Evolutionary conservation across 73 alveolate species (phyloP), one percentile per base, ranked within the genome.

Genomic region (Blepharisma stoltei): DNA sequence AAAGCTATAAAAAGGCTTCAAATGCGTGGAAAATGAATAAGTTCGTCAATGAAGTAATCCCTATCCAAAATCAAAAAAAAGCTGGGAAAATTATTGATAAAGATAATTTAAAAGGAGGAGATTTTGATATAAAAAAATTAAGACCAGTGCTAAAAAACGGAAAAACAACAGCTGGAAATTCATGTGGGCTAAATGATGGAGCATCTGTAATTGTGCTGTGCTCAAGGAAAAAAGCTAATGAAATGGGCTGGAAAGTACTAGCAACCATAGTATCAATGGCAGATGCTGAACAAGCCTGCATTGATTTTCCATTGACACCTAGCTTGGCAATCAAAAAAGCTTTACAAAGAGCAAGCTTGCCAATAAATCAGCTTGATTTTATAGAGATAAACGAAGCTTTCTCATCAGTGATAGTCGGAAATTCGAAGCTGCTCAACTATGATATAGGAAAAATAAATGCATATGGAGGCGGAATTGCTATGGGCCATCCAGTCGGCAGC

Each of bases 401-500:
- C 73, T 54, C 84, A 7, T 81, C 76, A 8, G 85, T 53, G 9
- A 23, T 85, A 20, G 11, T 87, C n/a, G 92, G 86, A 65, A 82
- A 82, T 70, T 73, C 83, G 86, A 78, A 78, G 55, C 32, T 44
- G 25, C 79, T 69, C 1, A 46, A 46, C 9, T 44, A 14, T 43
- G 54, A 18, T 44, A 37, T 69, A n/a, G 41, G 27, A 1, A 69
- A 69, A 69, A 44, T 69, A 18, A 69, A 69, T 46, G 23, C n/a
- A 9, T 69, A 44, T 25, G 98, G 98, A 25, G 98, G 98, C 41
- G 98, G 95, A 0, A 95, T 90, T 11, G 91, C 97, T 11, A 78
- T 93, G 50, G 98, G 98, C 23, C 96, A 93, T 67, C 98, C 98
- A 9, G 21, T 93, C 18, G 98, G 98, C 23, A 86, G 85, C 78